Evolutionary conservation across 768 basidiomycete species (phyloP).

Genomic region (Mrakia gelida): DNA sequence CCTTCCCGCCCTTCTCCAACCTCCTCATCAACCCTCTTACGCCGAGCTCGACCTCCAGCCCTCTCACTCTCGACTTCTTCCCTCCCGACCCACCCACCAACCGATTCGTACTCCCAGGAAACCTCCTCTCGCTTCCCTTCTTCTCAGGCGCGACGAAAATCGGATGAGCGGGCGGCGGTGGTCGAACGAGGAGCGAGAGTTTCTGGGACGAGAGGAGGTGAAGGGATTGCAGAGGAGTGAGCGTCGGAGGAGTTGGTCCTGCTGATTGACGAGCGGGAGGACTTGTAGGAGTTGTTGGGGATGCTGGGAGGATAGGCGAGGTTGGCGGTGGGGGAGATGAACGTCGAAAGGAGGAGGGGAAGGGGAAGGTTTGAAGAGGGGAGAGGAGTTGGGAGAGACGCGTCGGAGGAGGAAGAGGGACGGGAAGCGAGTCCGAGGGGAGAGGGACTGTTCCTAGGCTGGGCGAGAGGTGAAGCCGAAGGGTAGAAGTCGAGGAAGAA

Average conservation of each 20-base stretch:
- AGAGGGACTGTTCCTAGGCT: neutral
- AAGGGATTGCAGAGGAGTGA: slow-evolving; percentile 28
- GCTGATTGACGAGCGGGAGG: neutral
- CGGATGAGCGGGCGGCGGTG: slow-evolving; percentile 22
- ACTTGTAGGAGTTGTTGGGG: neutral
- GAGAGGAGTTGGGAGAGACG: neutral
- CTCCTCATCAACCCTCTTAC: slow-evolving; percentile 24
- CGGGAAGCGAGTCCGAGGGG: neutral
- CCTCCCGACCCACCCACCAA: neutral
- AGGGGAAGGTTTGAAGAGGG: neutral
- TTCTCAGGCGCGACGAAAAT: slow-evolving; percentile 9
- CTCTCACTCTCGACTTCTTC: slow-evolving; percentile 2
- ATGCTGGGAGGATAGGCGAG: neutral
- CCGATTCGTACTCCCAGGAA: slow-evolving; percentile 26
- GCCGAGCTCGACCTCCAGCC: slow-evolving; percentile 21
- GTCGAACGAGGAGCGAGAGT: slow-evolving; percentile 23
- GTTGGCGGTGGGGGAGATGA: neutral
- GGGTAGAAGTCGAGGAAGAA: neutral
- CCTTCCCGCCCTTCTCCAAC: slow-evolving; percentile 21
- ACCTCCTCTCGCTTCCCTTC: slow-evolving; percentile 9
- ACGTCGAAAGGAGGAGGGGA: neutral
- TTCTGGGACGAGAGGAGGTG: slow-evolving; percentile 29
- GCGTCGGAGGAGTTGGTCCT: slow-evolving; percentile 7
- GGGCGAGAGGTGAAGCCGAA: neutral
- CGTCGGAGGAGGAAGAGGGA: neutral